phyloP scores from a whole-genome alignment of 2,329 filamentous ascomycete species.

The Neopestalotiopsis clavispora region DNA sequence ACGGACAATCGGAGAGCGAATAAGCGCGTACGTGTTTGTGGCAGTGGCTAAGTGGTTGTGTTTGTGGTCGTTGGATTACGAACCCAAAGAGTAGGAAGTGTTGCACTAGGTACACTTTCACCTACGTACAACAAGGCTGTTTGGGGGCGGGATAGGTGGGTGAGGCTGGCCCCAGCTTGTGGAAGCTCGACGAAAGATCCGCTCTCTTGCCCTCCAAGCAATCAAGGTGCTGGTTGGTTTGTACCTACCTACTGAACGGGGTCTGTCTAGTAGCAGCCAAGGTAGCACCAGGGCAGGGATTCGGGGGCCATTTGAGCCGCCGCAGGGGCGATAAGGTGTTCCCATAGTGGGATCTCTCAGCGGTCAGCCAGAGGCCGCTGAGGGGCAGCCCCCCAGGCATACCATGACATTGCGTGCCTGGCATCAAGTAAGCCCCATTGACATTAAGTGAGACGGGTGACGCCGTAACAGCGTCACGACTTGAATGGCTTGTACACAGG shows the following conservation, averaged over 20 bases:
- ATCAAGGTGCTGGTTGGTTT: background rate
- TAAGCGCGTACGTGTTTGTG: background rate
- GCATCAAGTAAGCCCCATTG: background rate
- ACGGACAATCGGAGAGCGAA: background rate
- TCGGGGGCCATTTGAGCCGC: conserved; percentile 1
- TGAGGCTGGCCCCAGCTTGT: conserved; percentile 3
- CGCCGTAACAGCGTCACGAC: background rate
- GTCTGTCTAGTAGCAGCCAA: background rate
- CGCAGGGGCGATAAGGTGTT: background rate
- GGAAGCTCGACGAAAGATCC: conserved; percentile 7
- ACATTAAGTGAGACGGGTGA: background rate
- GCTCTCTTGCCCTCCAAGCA: background rate
- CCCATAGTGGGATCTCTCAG: background rate
- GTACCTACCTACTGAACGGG: background rate
- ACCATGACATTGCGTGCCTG: background rate
- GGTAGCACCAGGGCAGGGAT: background rate
- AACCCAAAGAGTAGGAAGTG: background rate
- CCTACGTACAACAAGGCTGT: background rate
- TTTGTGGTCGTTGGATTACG: conserved; percentile 6
- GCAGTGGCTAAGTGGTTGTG: background rate
- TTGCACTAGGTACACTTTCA: background rate
- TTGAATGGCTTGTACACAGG: background rate
- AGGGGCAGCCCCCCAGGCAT: background rate
- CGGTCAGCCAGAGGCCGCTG: background rate
- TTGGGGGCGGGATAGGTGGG: background rate